Base-by-base conservation (phyloP, 768 basidiomycete genomes). In the Podaxis carcinomalis region DNA sequence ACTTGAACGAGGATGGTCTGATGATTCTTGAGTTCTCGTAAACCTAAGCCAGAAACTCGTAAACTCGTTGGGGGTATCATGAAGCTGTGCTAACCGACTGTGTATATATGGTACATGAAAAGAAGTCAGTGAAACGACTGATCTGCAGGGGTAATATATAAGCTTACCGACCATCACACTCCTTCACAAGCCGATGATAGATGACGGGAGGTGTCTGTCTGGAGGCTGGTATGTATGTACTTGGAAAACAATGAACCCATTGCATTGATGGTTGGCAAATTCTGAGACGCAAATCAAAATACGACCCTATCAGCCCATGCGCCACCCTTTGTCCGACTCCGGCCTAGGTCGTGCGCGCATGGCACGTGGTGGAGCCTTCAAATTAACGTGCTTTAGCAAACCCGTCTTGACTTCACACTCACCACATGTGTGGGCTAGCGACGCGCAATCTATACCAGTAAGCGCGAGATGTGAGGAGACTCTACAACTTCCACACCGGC, bases 1-100 rank as follows among this genome's bases (percentile, higher is more conserved):
- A 62, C 63, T 47, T 56, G 65, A 39, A 57, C 62, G 27, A 63
- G 51, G 57, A 35, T 60, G 28, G 44, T 59, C 40, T 21, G 19
- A 5, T 35, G n/a, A 25, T 53, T 27, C 35, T 4, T 21, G 1
- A 32, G 32, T 25, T 56, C 25, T 56, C 54, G 40, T 56, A 44
- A 49, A 40, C 13, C 7, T 39, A 44, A 56, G 40, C 21, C 23
- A 25, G 39, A 27, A 25, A 42, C 4, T 25, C 39, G 37, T 32
- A 36, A 47, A n/a, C 44, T 57, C n/a, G 42, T 9, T 49, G 56
- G 56, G 25, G 44, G 32, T 49, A 57, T 28, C 19, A 28, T 57
- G n/a, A 35, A 57, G 46, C 28, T 11, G 39, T 25, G 55, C 55
- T 27, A 39, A 19, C 32, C 7, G 4, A n/a, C 51, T 54, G 19